phyloP scores from a whole-genome alignment of 495 filamentous ascomycete species.

The Neohortaea acidophila region DNA sequence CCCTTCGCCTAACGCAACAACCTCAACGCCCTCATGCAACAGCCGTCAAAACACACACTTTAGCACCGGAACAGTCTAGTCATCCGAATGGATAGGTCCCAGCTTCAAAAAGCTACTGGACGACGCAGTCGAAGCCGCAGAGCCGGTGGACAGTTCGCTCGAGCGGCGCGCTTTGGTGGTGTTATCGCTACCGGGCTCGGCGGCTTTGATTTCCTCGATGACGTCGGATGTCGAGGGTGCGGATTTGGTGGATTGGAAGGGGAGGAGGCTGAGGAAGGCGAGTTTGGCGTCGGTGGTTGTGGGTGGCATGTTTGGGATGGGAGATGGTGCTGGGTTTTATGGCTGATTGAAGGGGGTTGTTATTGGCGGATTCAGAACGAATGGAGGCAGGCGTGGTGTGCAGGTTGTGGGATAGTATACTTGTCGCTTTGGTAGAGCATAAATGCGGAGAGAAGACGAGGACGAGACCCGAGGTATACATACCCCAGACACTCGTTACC shows the following conservation, averaged over 20 bases:
- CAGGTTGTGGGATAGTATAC: no score
- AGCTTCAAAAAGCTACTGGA: conserved; percentile 5
- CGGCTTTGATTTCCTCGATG: neutral
- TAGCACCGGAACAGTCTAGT: no score
- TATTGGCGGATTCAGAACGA: no score
- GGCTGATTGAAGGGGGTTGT: no score
- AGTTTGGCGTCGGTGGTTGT: neutral
- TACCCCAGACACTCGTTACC: no score
- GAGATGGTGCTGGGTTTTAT: neutral
- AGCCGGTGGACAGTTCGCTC: conserved; percentile 10
- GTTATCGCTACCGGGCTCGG: neutral
- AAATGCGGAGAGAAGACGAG: no score
- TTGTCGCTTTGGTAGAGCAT: no score
- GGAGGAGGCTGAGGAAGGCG: conserved; percentile 13
- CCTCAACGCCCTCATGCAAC: no score
- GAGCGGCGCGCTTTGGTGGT: neutral
- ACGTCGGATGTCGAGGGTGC: conserved; percentile 1
- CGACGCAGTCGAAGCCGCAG: neutral
- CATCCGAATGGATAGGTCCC: conserved; percentile 1
- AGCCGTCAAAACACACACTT: no score
- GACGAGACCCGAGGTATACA: no score
- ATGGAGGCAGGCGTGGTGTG: no score
- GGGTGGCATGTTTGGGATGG: neutral
- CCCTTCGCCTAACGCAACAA: no score
- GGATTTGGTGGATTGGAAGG: conserved; percentile 8